Percentiles rank a stretch among this genome's conserved stretches.
These are phyloP conservation scores for Leishmania aethiopica DNA, from an alignment of 208 protist genomes.

Conservation along the genomic window DNA sequence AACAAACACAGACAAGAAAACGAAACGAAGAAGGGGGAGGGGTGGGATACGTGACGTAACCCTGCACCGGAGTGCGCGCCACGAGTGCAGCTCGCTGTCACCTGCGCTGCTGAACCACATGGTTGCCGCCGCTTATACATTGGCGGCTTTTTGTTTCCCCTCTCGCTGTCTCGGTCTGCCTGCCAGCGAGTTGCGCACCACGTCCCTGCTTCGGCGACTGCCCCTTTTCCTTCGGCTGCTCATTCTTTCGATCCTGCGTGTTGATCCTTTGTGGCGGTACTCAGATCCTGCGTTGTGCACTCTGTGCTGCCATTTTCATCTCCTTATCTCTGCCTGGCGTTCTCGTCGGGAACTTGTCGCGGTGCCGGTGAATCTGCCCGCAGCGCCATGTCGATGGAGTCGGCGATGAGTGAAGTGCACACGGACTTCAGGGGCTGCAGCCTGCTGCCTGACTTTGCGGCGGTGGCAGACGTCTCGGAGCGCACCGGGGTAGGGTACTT, in stretches of 20 bases:
- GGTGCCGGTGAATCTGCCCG: not conserved
- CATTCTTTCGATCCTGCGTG: not conserved
- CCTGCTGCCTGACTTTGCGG: slow-evolving; percentile 16
- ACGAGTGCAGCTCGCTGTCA: not conserved
- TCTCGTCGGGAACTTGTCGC: no score
- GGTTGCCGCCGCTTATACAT: not conserved
- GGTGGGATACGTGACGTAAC: not conserved
- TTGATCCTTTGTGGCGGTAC: not conserved
- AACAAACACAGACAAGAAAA: not conserved
- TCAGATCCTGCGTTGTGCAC: not conserved
- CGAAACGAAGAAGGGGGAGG: not conserved
- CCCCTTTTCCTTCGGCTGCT: not conserved
- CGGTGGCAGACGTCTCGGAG: slow-evolving; percentile 15
- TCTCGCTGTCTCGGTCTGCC: no score
- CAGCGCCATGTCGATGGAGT: slow-evolving; percentile 1
- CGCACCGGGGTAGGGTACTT: slow-evolving; percentile 27
- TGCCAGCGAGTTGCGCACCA: not conserved
- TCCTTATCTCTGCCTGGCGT: not conserved
- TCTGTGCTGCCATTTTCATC: not conserved
- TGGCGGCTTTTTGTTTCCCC: not conserved
- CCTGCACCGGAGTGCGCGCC: not conserved
- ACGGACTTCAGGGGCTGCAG: slow-evolving; percentile 24
- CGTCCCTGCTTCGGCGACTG: not conserved
- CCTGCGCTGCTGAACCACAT: no score
- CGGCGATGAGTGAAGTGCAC: not conserved